Conservation (phyloP, 768 basidiomycete species). For the Tylopilus rubrobrunneus region DNA sequence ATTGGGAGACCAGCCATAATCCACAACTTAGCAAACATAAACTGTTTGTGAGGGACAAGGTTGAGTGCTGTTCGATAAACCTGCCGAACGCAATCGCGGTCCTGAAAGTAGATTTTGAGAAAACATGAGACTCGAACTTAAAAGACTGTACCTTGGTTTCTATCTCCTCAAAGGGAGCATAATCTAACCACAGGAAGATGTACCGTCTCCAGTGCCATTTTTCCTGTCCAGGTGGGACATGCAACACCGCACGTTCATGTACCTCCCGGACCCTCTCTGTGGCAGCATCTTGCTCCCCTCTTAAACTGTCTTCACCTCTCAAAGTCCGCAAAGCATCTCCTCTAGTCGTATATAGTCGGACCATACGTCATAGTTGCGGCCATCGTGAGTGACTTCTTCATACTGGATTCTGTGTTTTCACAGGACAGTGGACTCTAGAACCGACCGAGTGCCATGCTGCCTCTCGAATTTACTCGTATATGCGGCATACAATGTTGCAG, state of each 20-base stretch:
- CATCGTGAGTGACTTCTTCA: constrained; percentile 88
- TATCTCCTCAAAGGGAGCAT: constrained; percentile 95
- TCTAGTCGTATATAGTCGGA: constrained; percentile 94
- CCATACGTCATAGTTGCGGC: constrained; percentile 96
- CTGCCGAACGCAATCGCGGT: constrained; percentile 80
- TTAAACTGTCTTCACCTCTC: constrained; percentile 67
- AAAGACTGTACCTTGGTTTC: constrained; percentile 69
- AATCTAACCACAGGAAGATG: constrained; percentile 91
- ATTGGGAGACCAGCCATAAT: constrained; percentile 80
- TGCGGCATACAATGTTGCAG: constrained; percentile 78
- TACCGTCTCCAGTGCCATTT: constrained; percentile 91
- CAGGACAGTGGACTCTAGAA: constrained; percentile 89
- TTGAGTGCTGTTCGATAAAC: constrained; percentile 88
- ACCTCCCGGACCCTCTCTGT: constrained; percentile 78
- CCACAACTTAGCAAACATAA: constrained; percentile 99
- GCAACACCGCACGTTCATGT: constrained; percentile 92
- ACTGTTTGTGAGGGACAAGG: constrained; percentile 92
- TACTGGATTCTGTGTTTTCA: constrained; percentile 99
- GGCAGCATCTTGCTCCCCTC: constrained; percentile 64
- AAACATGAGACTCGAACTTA: not conserved
- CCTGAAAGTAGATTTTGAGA: constrained; percentile 40
- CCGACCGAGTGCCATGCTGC: constrained; percentile 85
- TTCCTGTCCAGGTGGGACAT: constrained; percentile 91
- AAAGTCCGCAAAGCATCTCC: constrained; percentile 81
- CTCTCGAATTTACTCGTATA: constrained; percentile 95